Evolutionary conservation across 495 filamentous ascomycete species (phyloP).

Genomic region (Lepidopterella palustris): DNA sequence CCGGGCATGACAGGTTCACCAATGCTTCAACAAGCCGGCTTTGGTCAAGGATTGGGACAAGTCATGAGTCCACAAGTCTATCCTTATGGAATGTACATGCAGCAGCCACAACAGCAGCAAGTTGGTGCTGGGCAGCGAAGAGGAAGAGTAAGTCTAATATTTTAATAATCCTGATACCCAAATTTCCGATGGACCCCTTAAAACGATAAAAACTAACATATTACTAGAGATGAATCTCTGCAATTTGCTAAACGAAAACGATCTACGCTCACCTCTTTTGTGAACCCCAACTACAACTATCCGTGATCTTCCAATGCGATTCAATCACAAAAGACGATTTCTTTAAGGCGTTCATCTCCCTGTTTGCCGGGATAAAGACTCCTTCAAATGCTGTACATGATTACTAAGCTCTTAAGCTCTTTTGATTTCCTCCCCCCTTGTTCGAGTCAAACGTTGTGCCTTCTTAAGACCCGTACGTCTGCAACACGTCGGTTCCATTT

Average conservation of each 20-base stretch:
- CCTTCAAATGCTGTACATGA: constrained; percentile 3
- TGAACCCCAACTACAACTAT: not conserved
- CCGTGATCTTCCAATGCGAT: not conserved
- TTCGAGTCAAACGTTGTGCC: not conserved
- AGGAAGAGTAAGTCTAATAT: constrained; percentile 19
- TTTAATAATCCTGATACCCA: not conserved
- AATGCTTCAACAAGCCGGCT: constrained; percentile 21
- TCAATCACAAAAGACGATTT: not conserved
- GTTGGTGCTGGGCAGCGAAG: constrained; percentile 20
- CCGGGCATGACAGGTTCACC: constrained; percentile 23
- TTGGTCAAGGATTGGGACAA: constrained; percentile 16
- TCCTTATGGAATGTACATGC: constrained; percentile 24
- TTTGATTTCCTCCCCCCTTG: not conserved
- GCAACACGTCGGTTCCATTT: not conserved
- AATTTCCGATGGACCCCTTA: not conserved
- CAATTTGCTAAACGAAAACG: not conserved
- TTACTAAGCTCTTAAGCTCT: not conserved
- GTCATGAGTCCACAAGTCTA: constrained; percentile 26
- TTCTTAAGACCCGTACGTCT: not conserved
- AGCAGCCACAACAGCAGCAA: constrained; percentile 21
- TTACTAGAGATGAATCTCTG: not conserved
- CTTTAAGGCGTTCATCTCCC: not conserved
- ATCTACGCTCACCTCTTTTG: not conserved
- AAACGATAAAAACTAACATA: constrained; percentile 15
- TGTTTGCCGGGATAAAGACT: not conserved